Percentiles rank a stretch among this genome's conserved stretches.
phyloP scores from a whole-genome alignment of 140 eudicot genomes.

The Bidens hawaiensis region DNA sequence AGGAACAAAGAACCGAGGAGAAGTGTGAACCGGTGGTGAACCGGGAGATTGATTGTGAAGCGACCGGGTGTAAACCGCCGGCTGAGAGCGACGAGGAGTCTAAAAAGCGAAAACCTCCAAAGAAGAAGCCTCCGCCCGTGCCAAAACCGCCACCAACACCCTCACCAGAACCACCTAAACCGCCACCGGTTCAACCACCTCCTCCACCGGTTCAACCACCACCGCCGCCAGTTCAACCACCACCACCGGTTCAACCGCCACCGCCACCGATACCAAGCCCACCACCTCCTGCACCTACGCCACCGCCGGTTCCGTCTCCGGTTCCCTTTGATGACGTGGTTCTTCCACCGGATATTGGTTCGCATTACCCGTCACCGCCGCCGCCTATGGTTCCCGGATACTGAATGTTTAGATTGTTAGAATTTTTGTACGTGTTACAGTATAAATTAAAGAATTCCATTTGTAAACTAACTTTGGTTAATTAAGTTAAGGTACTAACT shows the following conservation, averaged over 20 bases:
- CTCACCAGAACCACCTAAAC: background rate
- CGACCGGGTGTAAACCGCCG: slow-evolving; percentile 16
- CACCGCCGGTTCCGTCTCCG: slow-evolving; percentile 17
- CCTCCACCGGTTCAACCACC: slow-evolving; percentile 12
- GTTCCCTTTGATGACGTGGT: slow-evolving; percentile 22
- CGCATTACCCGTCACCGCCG: slow-evolving; percentile 44
- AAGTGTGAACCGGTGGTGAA: slow-evolving; percentile 36
- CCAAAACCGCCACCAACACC: background rate
- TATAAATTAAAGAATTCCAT: slow-evolving; percentile 6
- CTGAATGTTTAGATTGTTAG: slow-evolving; percentile 14
- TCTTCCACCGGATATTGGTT: slow-evolving; percentile 38
- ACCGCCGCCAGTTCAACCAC: slow-evolving; percentile 17
- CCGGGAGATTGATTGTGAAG: slow-evolving; percentile 38
- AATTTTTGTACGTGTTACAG: slow-evolving; percentile 19
- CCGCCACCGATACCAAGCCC: slow-evolving; percentile 4
- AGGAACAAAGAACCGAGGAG: slow-evolving; percentile 30
- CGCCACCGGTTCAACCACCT: slow-evolving; percentile 7
- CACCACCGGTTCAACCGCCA: background rate
- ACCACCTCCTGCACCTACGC: slow-evolving; percentile 16
- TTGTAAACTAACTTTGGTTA: slow-evolving; percentile 22
- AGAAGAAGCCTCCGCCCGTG: background rate
- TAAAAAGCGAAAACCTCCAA: background rate
- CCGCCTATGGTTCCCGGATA: slow-evolving; percentile 45
- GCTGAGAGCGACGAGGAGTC: slow-evolving; percentile 15
- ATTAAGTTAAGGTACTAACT: slow-evolving; percentile 26